Conservation (phyloP, 140 eudicot genomes). For the Cichorium intybus region DNA sequence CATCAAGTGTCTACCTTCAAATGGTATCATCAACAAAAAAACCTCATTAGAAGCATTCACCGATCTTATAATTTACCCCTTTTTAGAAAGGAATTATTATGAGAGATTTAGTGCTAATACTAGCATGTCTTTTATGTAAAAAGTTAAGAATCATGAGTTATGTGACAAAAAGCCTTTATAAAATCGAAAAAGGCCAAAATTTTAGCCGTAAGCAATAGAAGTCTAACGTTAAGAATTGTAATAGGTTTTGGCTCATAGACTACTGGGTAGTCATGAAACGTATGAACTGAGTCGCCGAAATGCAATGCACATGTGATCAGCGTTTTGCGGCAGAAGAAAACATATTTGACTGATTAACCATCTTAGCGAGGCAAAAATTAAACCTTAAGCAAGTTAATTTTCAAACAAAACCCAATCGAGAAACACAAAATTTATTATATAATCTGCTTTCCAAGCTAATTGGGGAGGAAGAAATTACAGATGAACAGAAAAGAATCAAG, state of each 20-base stretch:
- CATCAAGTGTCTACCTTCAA: not conserved
- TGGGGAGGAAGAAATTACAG: not conserved
- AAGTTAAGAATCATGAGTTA: no score
- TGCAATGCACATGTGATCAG: constrained; percentile 3
- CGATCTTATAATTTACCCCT: constrained; percentile 1
- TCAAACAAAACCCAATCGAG: constrained; percentile 1
- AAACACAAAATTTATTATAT: constrained; percentile 12
- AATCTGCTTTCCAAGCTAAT: constrained; percentile 4
- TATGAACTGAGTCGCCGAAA: not conserved
- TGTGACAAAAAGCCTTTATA: constrained; percentile 8
- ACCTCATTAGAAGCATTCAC: not conserved
- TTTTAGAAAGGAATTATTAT: constrained; percentile 1
- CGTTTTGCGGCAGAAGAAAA: not conserved
- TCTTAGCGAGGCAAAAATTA: not conserved
- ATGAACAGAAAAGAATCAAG: constrained; percentile 7
- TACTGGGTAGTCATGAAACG: not conserved
- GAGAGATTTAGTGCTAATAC: constrained; percentile 14
- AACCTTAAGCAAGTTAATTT: not conserved
- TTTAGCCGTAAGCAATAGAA: constrained; percentile 4
- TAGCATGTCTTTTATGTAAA: not conserved
- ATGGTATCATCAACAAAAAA: no score
- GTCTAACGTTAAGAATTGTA: no score
- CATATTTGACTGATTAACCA: not conserved
- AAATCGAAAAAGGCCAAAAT: not conserved
- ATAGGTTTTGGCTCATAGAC: not conserved